Evolutionary conservation across 345 rosid genomes (phyloP), one percentile per base, ranked within the genome.

Genomic region (Lepidium africanum): DNA sequence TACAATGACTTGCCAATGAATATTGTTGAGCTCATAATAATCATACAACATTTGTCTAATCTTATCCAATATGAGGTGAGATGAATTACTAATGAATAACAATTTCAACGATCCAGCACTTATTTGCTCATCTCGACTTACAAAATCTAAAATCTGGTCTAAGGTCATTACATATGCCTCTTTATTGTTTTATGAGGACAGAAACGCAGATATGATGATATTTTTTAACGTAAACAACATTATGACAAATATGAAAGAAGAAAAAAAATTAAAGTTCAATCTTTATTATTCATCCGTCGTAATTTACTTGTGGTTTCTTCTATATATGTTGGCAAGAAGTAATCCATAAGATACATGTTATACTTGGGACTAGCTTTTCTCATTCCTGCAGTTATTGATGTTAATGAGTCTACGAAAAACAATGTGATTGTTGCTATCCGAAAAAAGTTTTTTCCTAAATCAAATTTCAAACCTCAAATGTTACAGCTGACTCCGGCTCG

Each of bases 401-500:
- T 13, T 16, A 56, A 10, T 37, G 54, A 43, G 69, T 43, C 4
- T 8, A 36, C 4, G 35, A 9, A 63, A 43, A 9, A 39, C 5
- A 51, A n/a, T 60, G 16, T 5, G 47, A 62, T 37, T 38, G 51
- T 15, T 33, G 48, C 47, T 65, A 14, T 65, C 27, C 1, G 1
- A 38, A 13, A 7, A 37, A 60, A 30, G 35, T 12, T 47, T 57
- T 25, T 27, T 39, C 2, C 55, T 61, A 8, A 27, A 32, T 55
- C 49, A 57, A 69, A 46, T 5, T 52, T 82, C 85, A 84, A 48
- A 54, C 87, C 78, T 81, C 86, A 73, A 89, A 76, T 14, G 77
- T 74, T 16, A 80, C 66, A 5, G 99, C 99, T 30, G 95, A 65
- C 12, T 94, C 97, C 1, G 78, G 81, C 79, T 69, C 84, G 70